phyloP scores from a whole-genome alignment of 768 basidiomycete genomes.

The Pleurotus tuoliensis region DNA sequence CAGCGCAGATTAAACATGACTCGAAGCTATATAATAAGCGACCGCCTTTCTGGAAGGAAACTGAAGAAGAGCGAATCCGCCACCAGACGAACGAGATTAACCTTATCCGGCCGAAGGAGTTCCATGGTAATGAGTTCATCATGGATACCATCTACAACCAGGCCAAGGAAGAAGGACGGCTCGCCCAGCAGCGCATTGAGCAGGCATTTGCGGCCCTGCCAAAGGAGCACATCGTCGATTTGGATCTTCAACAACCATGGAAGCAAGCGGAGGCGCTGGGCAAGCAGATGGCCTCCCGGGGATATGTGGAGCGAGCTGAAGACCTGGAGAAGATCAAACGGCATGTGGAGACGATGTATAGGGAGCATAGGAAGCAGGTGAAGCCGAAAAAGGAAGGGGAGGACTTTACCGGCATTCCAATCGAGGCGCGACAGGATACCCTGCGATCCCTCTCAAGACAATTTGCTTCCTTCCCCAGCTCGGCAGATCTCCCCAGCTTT shows the following conservation, averaged over 20 bases:
- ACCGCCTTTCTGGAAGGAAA: conserved; percentile 17
- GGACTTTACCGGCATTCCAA: conserved; percentile 33
- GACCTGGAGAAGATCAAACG: conserved; percentile 34
- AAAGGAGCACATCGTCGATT: conserved; percentile 13
- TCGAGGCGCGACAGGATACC: conserved; percentile 45
- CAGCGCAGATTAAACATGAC: conserved; percentile 20
- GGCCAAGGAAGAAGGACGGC: not conserved
- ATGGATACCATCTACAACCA: conserved; percentile 22
- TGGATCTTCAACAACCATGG: conserved; percentile 33
- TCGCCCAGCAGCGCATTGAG: not conserved
- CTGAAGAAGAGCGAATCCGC: conserved; percentile 11
- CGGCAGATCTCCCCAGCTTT: conserved; percentile 14
- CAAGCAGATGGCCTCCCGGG: conserved; percentile 12
- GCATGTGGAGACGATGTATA: conserved; percentile 35
- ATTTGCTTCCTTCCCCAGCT: conserved; percentile 31
- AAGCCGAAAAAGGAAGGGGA: conserved; percentile 1
- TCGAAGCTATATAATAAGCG: conserved; percentile 17
- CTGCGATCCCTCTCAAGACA: conserved; percentile 37
- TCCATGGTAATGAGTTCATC: conserved; percentile 16
- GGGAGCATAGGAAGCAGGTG: conserved; percentile 15
- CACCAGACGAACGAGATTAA: conserved; percentile 10
- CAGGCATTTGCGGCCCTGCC: not conserved
- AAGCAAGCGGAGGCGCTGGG: conserved; percentile 23
- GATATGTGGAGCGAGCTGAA: conserved; percentile 14
- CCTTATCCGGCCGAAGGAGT: conserved; percentile 10